phyloP scores from a whole-genome alignment of 768 basidiomycete species.

The Arthromyces matolae region DNA sequence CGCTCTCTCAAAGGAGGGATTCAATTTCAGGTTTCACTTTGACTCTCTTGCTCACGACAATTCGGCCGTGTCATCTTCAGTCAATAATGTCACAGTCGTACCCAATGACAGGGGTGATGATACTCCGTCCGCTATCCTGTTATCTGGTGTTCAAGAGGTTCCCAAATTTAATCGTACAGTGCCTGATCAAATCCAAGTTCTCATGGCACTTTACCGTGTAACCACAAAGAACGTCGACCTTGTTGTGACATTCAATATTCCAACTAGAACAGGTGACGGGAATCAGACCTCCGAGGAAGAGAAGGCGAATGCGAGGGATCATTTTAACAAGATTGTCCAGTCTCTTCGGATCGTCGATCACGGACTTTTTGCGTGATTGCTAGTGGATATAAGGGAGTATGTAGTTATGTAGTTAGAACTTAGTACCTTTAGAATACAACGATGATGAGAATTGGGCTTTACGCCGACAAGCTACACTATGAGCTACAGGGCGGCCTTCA shows the following conservation, averaged over 20 bases:
- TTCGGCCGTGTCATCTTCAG: slow-evolving; percentile 48
- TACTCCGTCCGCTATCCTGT: slow-evolving; percentile 57
- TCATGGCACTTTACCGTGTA: slow-evolving; percentile 80
- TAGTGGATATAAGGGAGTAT: too few relatives aligned
- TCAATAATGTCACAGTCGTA: slow-evolving; percentile 39
- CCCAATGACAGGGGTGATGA: slow-evolving; percentile 40
- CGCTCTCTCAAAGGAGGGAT: not conserved
- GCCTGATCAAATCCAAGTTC: slow-evolving; percentile 70
- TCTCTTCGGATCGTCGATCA: slow-evolving; percentile 69
- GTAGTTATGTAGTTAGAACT: too few relatives aligned
- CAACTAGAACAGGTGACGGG: slow-evolving; percentile 45
- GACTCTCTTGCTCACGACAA: slow-evolving; percentile 91
- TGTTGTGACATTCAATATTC: slow-evolving; percentile 82
- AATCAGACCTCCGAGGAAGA: slow-evolving; percentile 39
- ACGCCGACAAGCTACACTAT: too few relatives aligned
- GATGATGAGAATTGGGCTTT: too few relatives aligned
- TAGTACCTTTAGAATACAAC: too few relatives aligned
- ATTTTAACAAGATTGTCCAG: slow-evolving; percentile 52
- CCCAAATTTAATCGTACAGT: slow-evolving; percentile 67
- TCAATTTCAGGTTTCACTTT: slow-evolving; percentile 75
- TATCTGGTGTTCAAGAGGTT: slow-evolving; percentile 69
- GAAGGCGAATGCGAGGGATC: slow-evolving; percentile 33
- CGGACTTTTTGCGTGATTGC: slow-evolving; percentile 58
- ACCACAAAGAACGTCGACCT: slow-evolving; percentile 71
- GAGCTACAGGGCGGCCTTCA: too few relatives aligned